Percentiles rank a stretch among this genome's conserved stretches.
These are phyloP conservation scores for Naganishia cerealis DNA, from an alignment of 1,284 basidiomycete species.

Conservation along the genomic window DNA sequence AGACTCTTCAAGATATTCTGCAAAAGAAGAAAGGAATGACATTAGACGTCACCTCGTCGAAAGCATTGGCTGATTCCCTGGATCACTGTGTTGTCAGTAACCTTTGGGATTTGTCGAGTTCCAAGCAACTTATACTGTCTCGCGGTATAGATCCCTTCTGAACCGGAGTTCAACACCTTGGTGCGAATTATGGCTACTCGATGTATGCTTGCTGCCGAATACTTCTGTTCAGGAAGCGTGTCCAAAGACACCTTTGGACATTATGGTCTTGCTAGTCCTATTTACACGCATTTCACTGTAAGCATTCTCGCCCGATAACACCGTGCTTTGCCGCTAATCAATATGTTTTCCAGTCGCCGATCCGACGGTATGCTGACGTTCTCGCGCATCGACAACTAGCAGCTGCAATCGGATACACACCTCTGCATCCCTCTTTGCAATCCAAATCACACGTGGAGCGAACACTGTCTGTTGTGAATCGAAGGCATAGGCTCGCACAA, in stretches of 20 bases:
- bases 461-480: constrained; percentile 82
- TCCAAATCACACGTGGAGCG: constrained; percentile 87
- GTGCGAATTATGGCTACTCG: constrained; percentile 99
- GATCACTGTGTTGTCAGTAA: constrained; percentile 78
- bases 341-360: constrained; percentile 65
- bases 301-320: constrained; percentile 30
- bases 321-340: constrained; percentile 14
- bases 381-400: constrained; percentile 90
- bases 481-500: constrained; percentile 91
- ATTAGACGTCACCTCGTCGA: constrained; percentile 90
- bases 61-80: constrained; percentile 82
- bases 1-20: constrained; percentile 90
- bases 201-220: constrained; percentile 97
- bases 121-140: background rate
- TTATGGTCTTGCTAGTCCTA: constrained; percentile 92
- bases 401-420: constrained; percentile 80
- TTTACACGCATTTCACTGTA: constrained; percentile 95
- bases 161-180: constrained; percentile 92
- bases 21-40: constrained; percentile 78
- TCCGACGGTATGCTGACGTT: constrained; percentile 91
- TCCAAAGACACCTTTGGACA: constrained; percentile 89
- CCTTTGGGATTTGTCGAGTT: background rate
- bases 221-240: constrained; percentile 94
- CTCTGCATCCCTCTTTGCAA: constrained; percentile 82
- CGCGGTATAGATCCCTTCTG: constrained; percentile 64